phyloP scores from a whole-genome alignment of 805 yeast genomes.

The Metschnikowia orientalis region DNA sequence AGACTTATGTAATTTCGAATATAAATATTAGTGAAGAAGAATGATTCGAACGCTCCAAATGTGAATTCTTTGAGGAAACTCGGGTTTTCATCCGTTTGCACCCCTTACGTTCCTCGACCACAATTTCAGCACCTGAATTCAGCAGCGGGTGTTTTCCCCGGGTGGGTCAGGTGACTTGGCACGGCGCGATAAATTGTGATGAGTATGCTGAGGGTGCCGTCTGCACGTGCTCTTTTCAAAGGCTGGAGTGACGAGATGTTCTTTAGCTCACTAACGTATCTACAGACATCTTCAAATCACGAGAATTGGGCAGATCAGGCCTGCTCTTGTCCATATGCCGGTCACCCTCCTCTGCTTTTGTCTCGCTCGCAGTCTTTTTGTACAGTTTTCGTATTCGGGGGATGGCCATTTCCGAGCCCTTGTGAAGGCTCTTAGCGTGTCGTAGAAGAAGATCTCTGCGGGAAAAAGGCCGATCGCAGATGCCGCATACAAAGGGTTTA shows the following conservation, averaged over 20 bases:
- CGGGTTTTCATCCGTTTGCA: too few species aligned
- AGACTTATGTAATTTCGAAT: too few species aligned
- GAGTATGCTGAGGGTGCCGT: too few species aligned
- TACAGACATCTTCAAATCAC: slow-evolving; percentile 37
- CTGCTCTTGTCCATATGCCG: slow-evolving; percentile 8
- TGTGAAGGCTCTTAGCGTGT: slow-evolving; percentile 43
- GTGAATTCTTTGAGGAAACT: too few species aligned
- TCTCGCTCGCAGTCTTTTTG: slow-evolving; percentile 16
- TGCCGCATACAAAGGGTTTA: slow-evolving; percentile 42
- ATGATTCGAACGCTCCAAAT: too few species aligned
- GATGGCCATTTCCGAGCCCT: slow-evolving; percentile 42
- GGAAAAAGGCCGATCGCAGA: slow-evolving; percentile 41
- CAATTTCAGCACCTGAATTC: too few species aligned
- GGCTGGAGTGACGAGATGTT: neutral
- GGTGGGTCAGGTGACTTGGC: too few species aligned
- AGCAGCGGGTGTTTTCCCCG: too few species aligned
- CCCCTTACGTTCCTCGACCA: too few species aligned
- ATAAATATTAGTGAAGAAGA: too few species aligned
- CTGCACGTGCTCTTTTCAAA: too few species aligned
- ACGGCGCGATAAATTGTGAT: too few species aligned
- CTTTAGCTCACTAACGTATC: slow-evolving; percentile 39
- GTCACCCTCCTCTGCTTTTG: slow-evolving; percentile 9
- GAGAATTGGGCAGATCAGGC: slow-evolving; percentile 23
- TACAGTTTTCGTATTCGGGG: slow-evolving; percentile 38
- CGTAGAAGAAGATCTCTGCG: slow-evolving; percentile 40